Base-by-base conservation (phyloP, 2,329 filamentous ascomycete species). In the Fonsecaea pedrosoi region DNA sequence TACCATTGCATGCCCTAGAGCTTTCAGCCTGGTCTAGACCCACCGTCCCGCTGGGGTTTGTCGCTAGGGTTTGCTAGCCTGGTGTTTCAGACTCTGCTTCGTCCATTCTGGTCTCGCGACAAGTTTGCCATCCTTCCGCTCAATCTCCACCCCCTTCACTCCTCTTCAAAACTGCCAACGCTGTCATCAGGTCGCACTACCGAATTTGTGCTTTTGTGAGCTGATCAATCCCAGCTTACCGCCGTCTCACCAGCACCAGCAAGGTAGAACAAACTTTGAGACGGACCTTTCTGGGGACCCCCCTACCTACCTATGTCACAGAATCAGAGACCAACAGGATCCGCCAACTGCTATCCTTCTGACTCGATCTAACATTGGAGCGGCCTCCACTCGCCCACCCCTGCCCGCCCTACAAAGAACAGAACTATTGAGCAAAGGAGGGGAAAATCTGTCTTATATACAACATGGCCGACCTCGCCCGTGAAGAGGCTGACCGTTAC, bases 401-500 rank as follows among this genome's bases (percentile, higher is more conserved):
- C 45, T 50, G 45, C 45, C 45, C 25, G 45, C 45, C 45, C 45
- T 50, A 50, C 45, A 50, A 50, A 50, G 15, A 50, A 50, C 53
- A 34, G 53, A 10, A 25, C 53, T 18, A 55, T 34, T 55, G 53
- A 55, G 34, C 53, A n/a, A 50, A 50, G 9, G 45, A 50, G 56
- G 56, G 37, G 53, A 59, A 12, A 21, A 25, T 34, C 65, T 25
- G 60, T n/a, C 34, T 53, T 48, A 53, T 58, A 71, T 73, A 74
- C 76, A 57, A 25, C 53, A 81, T 81, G 79, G 78, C 72, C 18
- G 69, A 79, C 66, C 70, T 71, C 66, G 80, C 81, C 60, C 80
- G 81, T 73, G 81, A 82, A 74, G 81, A 83, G 77, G 80, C 81
- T 72, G 78, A 82, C 62, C 77, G 76, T 58, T 76, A 82, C 66